These are phyloP conservation scores for Epithele typhae DNA, from an alignment of 768 basidiomycete species.

Conservation along the genomic window DNA sequence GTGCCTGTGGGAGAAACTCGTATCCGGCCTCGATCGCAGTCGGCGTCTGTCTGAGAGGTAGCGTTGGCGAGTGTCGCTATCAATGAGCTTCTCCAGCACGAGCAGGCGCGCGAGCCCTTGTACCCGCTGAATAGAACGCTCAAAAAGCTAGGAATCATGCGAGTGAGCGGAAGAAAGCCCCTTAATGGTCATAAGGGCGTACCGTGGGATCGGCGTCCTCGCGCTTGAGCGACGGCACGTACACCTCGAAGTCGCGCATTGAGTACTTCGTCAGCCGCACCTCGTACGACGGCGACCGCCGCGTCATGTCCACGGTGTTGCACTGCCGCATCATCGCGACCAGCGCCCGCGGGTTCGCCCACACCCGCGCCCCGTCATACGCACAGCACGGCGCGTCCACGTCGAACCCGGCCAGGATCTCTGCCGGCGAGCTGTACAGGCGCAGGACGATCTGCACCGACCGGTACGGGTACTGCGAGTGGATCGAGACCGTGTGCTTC, in stretches of 20 bases:
- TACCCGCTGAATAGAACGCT: conserved; percentile 51
- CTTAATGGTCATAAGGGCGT: no score
- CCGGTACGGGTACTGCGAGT: conserved; percentile 63
- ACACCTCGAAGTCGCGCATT: conserved; percentile 49
- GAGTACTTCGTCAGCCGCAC: conserved; percentile 58
- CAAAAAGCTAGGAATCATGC: conserved; percentile 42
- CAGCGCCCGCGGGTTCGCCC: conserved; percentile 56
- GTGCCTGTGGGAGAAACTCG: conserved; percentile 22
- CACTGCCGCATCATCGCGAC: conserved; percentile 63
- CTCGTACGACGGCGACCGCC: conserved; percentile 65
- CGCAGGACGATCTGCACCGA: conserved; percentile 65
- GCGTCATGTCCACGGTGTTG: conserved; percentile 57
- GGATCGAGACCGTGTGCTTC: conserved; percentile 62
- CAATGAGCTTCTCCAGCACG: conserved; percentile 54
- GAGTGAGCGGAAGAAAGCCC: no score
- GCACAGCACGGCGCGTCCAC: conserved; percentile 61
- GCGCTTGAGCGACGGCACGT: conserved; percentile 47
- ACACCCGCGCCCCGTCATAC: conserved; percentile 50
- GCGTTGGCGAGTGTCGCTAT: conserved; percentile 37
- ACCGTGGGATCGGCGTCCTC: conserved; percentile 57
- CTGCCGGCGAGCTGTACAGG: conserved; percentile 58
- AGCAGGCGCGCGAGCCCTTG: conserved; percentile 59
- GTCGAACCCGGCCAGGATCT: conserved; percentile 65
- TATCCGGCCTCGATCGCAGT: conserved; percentile 46
- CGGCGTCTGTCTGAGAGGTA: conserved; percentile 46